Evolutionary conservation across 1,139 yeast genomes (phyloP).

Genomic region (Blastobotrys illinoisensis): DNA sequence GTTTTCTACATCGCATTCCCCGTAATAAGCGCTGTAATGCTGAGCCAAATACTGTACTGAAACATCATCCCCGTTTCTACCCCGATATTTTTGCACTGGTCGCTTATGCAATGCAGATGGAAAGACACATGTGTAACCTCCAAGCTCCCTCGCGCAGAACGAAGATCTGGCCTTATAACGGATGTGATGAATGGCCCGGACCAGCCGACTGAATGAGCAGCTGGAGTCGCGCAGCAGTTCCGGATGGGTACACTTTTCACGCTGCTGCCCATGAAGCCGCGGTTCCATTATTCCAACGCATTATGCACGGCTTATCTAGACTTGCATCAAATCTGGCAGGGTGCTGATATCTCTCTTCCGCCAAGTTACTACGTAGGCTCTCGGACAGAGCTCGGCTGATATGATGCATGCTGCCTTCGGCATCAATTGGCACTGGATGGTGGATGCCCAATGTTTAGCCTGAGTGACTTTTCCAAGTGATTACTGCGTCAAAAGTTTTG

Average conservation of each 20-base stretch:
- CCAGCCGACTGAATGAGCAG: not conserved
- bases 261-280: too few species aligned
- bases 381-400: not conserved
- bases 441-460: too few species aligned
- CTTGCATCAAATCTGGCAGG: not conserved
- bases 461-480: too few species aligned
- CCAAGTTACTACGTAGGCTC: not conserved
- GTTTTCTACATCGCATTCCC: too few species aligned
- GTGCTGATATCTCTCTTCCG: not conserved
- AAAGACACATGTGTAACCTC: not conserved
- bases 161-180: not conserved
- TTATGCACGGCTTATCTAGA: not conserved
- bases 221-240: too few species aligned
- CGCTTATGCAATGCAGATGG: not conserved
- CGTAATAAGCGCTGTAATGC: not conserved
- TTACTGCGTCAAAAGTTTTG: too few species aligned
- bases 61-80: not conserved
- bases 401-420: not conserved
- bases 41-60: not conserved
- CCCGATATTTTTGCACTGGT: not conserved
- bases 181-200: not conserved
- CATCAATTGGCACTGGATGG: too few species aligned
- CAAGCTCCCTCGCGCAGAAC: not conserved
- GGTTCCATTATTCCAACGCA: too few species aligned
- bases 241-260: too few species aligned